These are phyloP conservation scores for Coemansia brasiliensis DNA, from an alignment of 192 early-diverging fungal genomes.

Conservation along the genomic window DNA sequence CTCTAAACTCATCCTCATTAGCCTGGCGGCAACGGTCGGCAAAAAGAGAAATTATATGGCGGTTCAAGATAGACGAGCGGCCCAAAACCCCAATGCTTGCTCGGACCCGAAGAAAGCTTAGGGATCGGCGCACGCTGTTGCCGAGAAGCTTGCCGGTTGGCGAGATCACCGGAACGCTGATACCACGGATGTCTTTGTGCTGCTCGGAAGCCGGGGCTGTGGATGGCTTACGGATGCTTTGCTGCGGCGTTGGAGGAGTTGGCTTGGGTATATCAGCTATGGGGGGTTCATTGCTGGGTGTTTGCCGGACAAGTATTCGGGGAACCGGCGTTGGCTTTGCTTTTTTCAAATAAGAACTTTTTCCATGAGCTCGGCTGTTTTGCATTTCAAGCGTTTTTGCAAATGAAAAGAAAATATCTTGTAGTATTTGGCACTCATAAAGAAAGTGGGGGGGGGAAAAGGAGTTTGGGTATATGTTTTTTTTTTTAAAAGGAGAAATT, in stretches of 20 bases:
- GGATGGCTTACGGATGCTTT: too few relatives aligned
- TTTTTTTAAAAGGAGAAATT: not conserved
- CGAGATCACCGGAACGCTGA: not conserved
- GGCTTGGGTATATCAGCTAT: not conserved
- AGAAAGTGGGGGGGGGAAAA: not conserved
- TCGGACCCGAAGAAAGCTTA: constrained; percentile 14
- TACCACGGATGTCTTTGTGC: not conserved
- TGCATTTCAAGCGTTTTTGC: not conserved
- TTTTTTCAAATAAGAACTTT: not conserved
- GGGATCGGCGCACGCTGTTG: constrained; percentile 6
- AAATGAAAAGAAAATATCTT: not conserved
- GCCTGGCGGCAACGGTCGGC: too few relatives aligned
- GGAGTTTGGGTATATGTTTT: not conserved
- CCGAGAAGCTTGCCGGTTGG: constrained; percentile 18
- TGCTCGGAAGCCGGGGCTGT: too few relatives aligned
- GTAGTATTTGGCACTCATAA: not conserved
- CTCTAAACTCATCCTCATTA: not conserved
- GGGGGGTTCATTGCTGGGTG: not conserved
- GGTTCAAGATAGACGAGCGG: constrained; percentile 1
- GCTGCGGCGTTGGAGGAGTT: not conserved
- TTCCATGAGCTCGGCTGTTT: not conserved
- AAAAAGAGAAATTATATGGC: not conserved
- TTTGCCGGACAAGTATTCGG: not conserved
- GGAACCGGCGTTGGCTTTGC: not conserved
- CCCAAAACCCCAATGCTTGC: constrained; percentile 24